Evolutionary conservation across 805 yeast species (phyloP).

Genomic region (Nakazawaea holstii): DNA sequence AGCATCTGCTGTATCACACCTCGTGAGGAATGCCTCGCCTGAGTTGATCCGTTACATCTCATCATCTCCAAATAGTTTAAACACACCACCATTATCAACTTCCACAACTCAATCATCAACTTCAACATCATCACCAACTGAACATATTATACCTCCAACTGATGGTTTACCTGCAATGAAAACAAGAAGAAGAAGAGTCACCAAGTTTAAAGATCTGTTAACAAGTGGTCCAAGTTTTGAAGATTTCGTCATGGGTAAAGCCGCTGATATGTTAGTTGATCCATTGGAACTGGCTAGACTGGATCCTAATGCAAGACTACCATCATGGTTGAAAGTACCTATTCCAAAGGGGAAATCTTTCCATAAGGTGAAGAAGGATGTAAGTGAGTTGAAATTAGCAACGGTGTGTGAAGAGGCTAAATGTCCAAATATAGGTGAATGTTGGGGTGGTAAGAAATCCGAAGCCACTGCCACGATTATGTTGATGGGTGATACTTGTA

Average conservation of each 20-base stretch:
- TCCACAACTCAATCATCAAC: not conserved
- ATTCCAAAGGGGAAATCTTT: slow-evolving; percentile 93
- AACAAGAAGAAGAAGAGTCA: slow-evolving; percentile 41
- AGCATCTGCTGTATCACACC: not conserved
- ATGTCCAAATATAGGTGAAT: slow-evolving; percentile 99
- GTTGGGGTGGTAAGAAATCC: slow-evolving; percentile 97
- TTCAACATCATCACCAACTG: not conserved
- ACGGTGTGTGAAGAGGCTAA: slow-evolving; percentile 99
- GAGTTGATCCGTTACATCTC: not conserved
- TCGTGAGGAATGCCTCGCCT: not conserved
- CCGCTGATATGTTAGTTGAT: slow-evolving; percentile 60
- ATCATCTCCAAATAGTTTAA: not conserved
- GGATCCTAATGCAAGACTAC: slow-evolving; percentile 69
- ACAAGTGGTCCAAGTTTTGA: slow-evolving; percentile 90
- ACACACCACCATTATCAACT: not conserved
- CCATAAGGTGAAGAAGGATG: slow-evolving; percentile 76
- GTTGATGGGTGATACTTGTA: slow-evolving; percentile 98
- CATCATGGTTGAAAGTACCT: slow-evolving; percentile 91
- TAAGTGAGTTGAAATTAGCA: slow-evolving; percentile 80
- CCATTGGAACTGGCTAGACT: slow-evolving; percentile 72
- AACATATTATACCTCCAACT: slow-evolving; percentile 8
- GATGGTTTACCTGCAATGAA: slow-evolving; percentile 13
- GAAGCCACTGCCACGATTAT: slow-evolving; percentile 97
- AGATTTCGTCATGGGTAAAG: slow-evolving; percentile 82
- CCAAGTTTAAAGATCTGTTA: slow-evolving; percentile 62